Percentiles rank a stretch among this genome's conserved stretches.
Evolutionary conservation across 164 flowering plant species (phyloP).

Genomic region (Berberis vulgaris): DNA sequence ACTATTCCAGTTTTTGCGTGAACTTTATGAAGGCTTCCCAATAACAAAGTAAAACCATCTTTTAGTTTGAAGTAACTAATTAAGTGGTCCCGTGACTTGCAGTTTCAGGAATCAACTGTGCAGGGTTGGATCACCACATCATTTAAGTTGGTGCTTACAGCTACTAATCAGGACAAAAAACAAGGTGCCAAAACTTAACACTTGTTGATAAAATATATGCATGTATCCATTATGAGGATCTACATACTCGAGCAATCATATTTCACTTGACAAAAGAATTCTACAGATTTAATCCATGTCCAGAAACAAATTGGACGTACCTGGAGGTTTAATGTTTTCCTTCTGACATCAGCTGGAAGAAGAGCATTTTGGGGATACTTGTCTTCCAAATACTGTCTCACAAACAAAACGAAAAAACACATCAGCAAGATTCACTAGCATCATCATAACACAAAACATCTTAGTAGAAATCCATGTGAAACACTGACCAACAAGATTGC

Average conservation of each 20-base stretch:
- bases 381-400: slow-evolving; percentile 52
- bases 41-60: background rate
- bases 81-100: too few relatives aligned
- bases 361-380: slow-evolving; percentile 41
- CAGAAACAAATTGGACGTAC: slow-evolving; percentile 15
- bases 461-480: background rate
- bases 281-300: too few relatives aligned
- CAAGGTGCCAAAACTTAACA: too few relatives aligned
- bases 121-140: too few relatives aligned
- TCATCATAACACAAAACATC: background rate
- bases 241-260: too few relatives aligned
- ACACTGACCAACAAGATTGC: slow-evolving; percentile 55
- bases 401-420: background rate
- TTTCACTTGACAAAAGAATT: too few relatives aligned
- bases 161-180: too few relatives aligned
- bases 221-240: too few relatives aligned
- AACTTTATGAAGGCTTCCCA: background rate
- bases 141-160: too few relatives aligned
- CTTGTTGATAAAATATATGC: too few relatives aligned
- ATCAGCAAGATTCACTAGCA: background rate
- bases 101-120: too few relatives aligned
- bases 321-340: slow-evolving; percentile 45
- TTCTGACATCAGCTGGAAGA: slow-evolving; percentile 37
- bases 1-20: too few relatives aligned
- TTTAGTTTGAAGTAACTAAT: background rate